Evolutionary conservation across 2,329 filamentous ascomycete species (phyloP), one percentile per base, ranked within the genome.

Genomic region (Nemania sp.): DNA sequence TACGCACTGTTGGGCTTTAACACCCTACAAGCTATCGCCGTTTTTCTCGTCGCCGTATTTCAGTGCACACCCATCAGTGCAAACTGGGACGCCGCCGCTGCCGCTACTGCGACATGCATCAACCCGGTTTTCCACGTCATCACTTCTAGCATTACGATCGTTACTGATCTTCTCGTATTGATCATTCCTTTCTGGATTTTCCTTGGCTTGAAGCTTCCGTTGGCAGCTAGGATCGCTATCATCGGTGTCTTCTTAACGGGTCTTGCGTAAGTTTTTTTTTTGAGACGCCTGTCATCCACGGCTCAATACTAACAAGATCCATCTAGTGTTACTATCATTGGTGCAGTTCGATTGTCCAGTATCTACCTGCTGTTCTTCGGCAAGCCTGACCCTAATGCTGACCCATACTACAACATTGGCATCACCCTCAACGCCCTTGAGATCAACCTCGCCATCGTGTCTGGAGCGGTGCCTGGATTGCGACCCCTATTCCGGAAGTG

Each of bases 121-220:
- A 52, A 73, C 9, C 65, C 65, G 32, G 54, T 60, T 11, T 73
- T 74, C 51, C 75, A 76, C 55, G 67, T 79, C 11, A 68, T 73
- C 20, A 73, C 69, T 5, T 73, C 76, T 2, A 68, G 67, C 1
- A 61, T 79, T 4, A 78, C 75, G 4, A 77, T 80, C 21, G 34
- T 78, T 3, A 78, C 76, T 5, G 78, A 80, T 20, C 60, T 78
- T 0, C 62, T 79, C 40, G 71, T 78, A 1, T 68, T 79, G 11
- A 54, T 70, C 0, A 65, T 80, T n/a, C 78, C 78, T 0, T 73
- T 79, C 35, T 74, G 72, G 65, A 75, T 79, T 20, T 79, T 80
- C 54, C 42, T 75, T 5, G 72, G 72, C 4, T 67, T 80, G 13
- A 77, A 75, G 21, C 77, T 80, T 66, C 70, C 72, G 7, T 66